These are phyloP conservation scores for Fistulifera pelliculosa DNA, from an alignment of 108 stramenopile genomes.

Conservation along the genomic window DNA sequence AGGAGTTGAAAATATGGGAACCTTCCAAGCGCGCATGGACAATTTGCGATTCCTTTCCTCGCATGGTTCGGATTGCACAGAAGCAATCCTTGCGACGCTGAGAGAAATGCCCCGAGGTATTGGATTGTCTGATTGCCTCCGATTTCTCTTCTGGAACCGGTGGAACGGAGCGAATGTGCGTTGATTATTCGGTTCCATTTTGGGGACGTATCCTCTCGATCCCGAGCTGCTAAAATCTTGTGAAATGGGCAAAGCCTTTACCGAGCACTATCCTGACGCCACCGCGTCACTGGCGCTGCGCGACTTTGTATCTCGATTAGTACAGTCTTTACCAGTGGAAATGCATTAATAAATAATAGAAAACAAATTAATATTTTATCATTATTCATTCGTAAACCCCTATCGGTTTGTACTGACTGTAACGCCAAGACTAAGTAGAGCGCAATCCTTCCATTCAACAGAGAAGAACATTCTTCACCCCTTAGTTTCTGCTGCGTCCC, in stretches of 20 bases:
- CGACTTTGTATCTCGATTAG: conserved; percentile 45
- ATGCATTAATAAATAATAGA: conserved; percentile 5
- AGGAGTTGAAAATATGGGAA: conserved; percentile 98
- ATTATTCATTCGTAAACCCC: no score
- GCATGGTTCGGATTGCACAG: conserved; percentile 39
- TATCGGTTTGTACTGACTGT: no score
- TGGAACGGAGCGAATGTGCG: conserved; percentile 88
- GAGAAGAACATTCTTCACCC: no score
- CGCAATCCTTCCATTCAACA: no score
- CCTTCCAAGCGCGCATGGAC: conserved; percentile 46
- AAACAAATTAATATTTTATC: no score
- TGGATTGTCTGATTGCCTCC: conserved; percentile 47
- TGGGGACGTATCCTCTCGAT: conserved; percentile 90
- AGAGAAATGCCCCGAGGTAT: conserved; percentile 71
- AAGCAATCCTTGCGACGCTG: conserved; percentile 42
- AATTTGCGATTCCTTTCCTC: conserved; percentile 44
- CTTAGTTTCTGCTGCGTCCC: neutral
- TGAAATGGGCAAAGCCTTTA: conserved; percentile 81
- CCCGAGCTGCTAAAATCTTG: conserved; percentile 86
- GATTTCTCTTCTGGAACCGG: conserved; percentile 69
- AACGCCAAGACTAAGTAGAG: no score
- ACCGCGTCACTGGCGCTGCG: conserved; percentile 46
- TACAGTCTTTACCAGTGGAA: conserved; percentile 61
- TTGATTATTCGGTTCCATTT: conserved; percentile 79
- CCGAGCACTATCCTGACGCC: conserved; percentile 43